Evolutionary conservation across 2,329 filamentous ascomycete genomes (phyloP), one percentile per base, ranked within the genome.

Genomic region (Ophioceras dolichostomum): DNA sequence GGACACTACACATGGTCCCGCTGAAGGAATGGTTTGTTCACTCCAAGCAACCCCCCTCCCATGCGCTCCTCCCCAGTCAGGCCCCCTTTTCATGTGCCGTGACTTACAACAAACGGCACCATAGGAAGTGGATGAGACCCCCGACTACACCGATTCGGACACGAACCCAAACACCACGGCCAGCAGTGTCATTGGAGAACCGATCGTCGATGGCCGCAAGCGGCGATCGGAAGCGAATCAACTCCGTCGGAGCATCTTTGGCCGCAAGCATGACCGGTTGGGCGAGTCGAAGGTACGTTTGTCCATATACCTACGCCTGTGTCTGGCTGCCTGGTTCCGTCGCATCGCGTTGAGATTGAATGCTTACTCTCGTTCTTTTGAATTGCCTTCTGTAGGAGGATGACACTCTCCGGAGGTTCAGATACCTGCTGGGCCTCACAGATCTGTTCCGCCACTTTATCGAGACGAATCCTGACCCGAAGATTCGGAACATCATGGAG

Each of bases 381-480:
- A n/a, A n/a, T n/a, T 36, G 9, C 24, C 36, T 37, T 43, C 36
- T 43, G 28, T 39, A 89, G 84, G 89, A 95, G 64, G 85, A 95
- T 67, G 89, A 96, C 53, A 93, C 86, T 1, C 85, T 96, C 53
- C 78, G 89, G 49, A 74, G 91, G 55, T 98, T 98, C 57, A 80
- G 87, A 45, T 98, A 98, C 57, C 73, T 98, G 2, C 73, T 98
- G 12, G 93, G 93, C 19, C 68, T 98, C 37, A 98, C 91, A 13
- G 91, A 98, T 53, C 70, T 98, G 16, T 98, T 98, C 66, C 86
- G 93, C 46, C 91, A 98, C 62, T 98, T 98, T 59, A 98, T 98
- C 62, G 88, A 96, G 55, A 86, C 87, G 8, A 98, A 95, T 54
- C 89, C 88, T 5, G 88, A 98, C 53, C 89, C 91, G 13, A 85